Conservation (phyloP, 129 eudicot genomes). For the Lactuca saligna region DNA sequence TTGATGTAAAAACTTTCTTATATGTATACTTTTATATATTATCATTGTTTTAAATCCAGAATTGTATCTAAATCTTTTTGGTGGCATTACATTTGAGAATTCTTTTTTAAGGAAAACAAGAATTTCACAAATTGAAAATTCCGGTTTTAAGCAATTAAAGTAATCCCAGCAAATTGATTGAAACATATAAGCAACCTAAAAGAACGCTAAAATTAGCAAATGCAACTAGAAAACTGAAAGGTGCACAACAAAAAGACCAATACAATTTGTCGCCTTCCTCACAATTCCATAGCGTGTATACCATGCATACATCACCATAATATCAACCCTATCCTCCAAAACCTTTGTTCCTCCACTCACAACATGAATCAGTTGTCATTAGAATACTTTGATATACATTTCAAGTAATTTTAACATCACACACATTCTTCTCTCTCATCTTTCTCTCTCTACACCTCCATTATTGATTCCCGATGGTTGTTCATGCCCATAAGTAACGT, state of each 20-base stretch:
- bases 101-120: not conserved
- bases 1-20: too few relatives aligned
- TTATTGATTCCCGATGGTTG: slow-evolving; percentile 28
- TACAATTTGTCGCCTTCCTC: slow-evolving; percentile 16
- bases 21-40: not conserved
- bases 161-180: not conserved
- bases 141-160: slow-evolving; percentile 5
- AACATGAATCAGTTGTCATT: slow-evolving; percentile 17
- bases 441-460: slow-evolving; percentile 12
- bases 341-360: slow-evolving; percentile 17
- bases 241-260: slow-evolving; percentile 24
- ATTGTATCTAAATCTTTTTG: not conserved
- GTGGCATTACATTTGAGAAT: not conserved
- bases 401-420: slow-evolving; percentile 12
- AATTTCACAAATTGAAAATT: not conserved
- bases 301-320: slow-evolving; percentile 14
- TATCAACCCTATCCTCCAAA: not conserved
- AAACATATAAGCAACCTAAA: slow-evolving; percentile 6
- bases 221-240: slow-evolving; percentile 7
- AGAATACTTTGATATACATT: slow-evolving; percentile 14
- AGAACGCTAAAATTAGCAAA: slow-evolving; percentile 7
- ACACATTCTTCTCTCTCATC: slow-evolving; percentile 25
- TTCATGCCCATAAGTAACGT: slow-evolving; percentile 42
- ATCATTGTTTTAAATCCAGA: not conserved
- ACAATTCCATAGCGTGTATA: slow-evolving; percentile 24